A percentile compares a stretch with the other conserved stretches of the same genome.
These are phyloP conservation scores for Hortiboletus flavorubellus DNA, from an alignment of 768 basidiomycete species.

Conservation along the genomic window DNA sequence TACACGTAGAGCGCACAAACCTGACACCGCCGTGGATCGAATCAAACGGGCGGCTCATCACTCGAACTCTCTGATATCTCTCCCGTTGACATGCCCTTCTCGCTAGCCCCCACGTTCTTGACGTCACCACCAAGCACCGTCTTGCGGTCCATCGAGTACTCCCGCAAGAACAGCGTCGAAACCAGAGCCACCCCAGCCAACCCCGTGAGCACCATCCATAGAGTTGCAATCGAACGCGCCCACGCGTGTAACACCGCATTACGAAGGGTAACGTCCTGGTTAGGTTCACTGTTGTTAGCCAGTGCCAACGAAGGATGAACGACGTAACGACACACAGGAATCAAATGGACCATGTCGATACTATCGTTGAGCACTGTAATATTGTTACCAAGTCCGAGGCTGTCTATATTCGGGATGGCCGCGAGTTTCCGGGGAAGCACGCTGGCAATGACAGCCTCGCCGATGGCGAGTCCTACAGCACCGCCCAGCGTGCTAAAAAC, in stretches of 20 bases:
- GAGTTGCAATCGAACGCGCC: conserved; percentile 54
- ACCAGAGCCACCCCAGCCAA: conserved; percentile 53
- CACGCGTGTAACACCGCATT: conserved; percentile 56
- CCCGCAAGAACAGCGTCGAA: conserved; percentile 49
- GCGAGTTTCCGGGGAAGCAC: conserved; percentile 39
- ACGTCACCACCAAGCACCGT: conserved; percentile 37
- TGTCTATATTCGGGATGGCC: conserved; percentile 29
- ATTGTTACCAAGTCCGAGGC: conserved; percentile 32
- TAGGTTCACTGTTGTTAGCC: neutral
- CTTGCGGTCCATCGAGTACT: conserved; percentile 56
- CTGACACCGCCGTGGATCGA: neutral
- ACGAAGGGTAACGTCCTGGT: conserved; percentile 48
- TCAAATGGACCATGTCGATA: conserved; percentile 39
- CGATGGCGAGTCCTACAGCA: conserved; percentile 67
- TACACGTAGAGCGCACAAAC: neutral
- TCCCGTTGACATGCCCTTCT: neutral
- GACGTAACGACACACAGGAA: conserved; percentile 4
- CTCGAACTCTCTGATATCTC: neutral
- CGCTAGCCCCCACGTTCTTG: conserved; percentile 5
- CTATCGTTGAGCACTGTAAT: conserved; percentile 42
- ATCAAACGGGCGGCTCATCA: neutral
- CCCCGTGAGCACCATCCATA: conserved; percentile 66
- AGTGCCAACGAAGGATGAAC: neutral
- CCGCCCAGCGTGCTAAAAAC: conserved; percentile 59
- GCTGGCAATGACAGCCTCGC: conserved; percentile 65